Percentiles rank a stretch among this genome's conserved stretches.
Evolutionary conservation across 2,329 filamentous ascomycete species (phyloP).

Genomic region (Periglandula ipomoeae): DNA sequence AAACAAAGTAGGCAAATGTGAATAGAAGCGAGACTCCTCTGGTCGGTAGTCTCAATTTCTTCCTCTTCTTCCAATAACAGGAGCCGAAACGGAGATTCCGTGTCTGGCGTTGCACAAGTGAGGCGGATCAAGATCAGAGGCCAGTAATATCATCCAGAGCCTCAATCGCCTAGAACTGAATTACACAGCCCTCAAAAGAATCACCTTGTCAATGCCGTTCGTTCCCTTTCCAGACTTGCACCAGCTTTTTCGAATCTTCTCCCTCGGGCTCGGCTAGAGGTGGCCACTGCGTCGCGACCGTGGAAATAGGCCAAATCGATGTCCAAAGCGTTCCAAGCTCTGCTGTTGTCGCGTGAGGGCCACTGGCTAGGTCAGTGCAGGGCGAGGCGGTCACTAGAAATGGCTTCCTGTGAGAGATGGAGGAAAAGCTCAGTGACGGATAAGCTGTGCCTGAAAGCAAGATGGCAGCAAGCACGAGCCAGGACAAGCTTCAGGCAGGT

Average conservation of each 20-base stretch:
- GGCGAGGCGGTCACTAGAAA: neutral
- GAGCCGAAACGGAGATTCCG: conserved; percentile 3
- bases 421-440: neutral
- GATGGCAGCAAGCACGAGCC: neutral
- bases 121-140: conserved; percentile 4
- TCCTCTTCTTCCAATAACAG: conserved; percentile 8
- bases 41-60: conserved; percentile 6
- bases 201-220: conserved; percentile 3
- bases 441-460: neutral
- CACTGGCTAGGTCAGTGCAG: neutral
- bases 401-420: neutral
- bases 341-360: neutral
- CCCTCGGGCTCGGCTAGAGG: neutral
- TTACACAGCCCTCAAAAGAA: conserved; percentile 4
- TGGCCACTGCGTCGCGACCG: neutral
- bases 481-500: conserved; percentile 2
- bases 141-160: neutral
- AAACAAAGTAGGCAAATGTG: conserved; percentile 6
- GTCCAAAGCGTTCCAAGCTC: neutral
- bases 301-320: neutral
- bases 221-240: neutral
- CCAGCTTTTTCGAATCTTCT: neutral
- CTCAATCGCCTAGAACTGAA: conserved; percentile 1
- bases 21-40: conserved; percentile 4
- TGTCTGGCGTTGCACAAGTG: conserved; percentile 6